Evolutionary conservation across 495 filamentous ascomycete species (phyloP), one percentile per base, ranked within the genome.

Genomic region (Tirmania nivea): DNA sequence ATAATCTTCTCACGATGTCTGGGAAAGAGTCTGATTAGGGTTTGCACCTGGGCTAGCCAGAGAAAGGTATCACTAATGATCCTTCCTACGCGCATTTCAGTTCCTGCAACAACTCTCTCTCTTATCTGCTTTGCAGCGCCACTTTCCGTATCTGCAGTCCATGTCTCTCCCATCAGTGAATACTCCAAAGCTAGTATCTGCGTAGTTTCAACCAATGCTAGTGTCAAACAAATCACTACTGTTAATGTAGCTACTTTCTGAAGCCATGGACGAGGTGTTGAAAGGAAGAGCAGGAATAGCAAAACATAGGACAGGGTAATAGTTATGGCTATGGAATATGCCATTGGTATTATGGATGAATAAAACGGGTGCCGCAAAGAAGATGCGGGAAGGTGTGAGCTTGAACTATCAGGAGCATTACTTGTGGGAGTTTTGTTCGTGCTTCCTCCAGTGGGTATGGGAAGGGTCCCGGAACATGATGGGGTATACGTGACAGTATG

Each of bases 21-120:
- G 16, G 92, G 92, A 61, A 97, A 97, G 0, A 97, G 70, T 49
- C 90, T 79, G 62, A 97, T 94, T 49, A 97, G 70, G 0, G 90
- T 97, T 65, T 97, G 90, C 0, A 92, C 88, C 67, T 97, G 90
- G 1, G 90, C 90, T 52, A 96, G 78, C 90, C 90, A 97, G 10
- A 97, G 75, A 60, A 94, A 95, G 0, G 88, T 84, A 64, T 92
- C 86, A 3, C 86, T 94, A 51, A 97, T 83, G 55, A 95, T 77
- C 55, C 86, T 80, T 51, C 92, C 86, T 54, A 93, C 73, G 54
- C 85, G 82, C 55, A 96, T 78, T 62, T 94, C 84, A 55, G 78
- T 74, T 14, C 89, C 83, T 51, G 79, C 78, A 48, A 87, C 75
- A 3, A 97, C 90, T 52, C 78, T 70, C 31, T 76, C 65, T 34